Base-by-base conservation (phyloP, 257 asterid genomes). In the Solanum appendiculatum region DNA sequence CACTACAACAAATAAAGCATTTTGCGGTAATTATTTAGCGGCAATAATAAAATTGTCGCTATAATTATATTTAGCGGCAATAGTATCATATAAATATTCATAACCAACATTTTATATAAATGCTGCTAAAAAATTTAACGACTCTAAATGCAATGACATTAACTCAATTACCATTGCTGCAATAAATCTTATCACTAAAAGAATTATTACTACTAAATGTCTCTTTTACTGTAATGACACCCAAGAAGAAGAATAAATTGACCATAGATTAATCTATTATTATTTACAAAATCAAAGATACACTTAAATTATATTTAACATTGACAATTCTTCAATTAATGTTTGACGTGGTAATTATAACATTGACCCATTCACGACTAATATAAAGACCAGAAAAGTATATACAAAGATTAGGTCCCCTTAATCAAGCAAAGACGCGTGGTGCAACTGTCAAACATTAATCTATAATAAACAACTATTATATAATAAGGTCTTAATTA, bases 71-170 rank as follows among this genome's bases (percentile, higher is more conserved):
- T 46, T 14, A 46, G 1, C 20, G 1, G 6, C 2, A 58, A 21
- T 9, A 58, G 14, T 9, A 58, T 60, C 1, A 10, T 16, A 0
- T 10, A 0, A 60, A 60, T 58, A 58, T 23, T 23, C 9, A 58
- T 58, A 58, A 23, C 2, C 0, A 23, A 23, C 0, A 23, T 23
- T 23, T 0, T 58, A 0, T 4, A 23, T 9, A 58, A 23, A 60
- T 4, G 2, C 0, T 1, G 3, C 1, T 60, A 0, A 60, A 60
- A 0, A 23, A 3, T 60, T 60, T 58, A 60, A 1, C 25, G 7
- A 60, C 14, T 60, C 15, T 0, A 60, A 9, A 23, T 60, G 0
- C 3, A 60, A 60, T n/a, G 6, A 1, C 1, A 60, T 58, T 56
- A 56, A 48, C 1, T 54, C 20, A 20, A 56, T 56, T 56, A 3